These are phyloP conservation scores for Paradendryphiella salina DNA, from an alignment of 2,329 filamentous ascomycete species.

Conservation along the genomic window DNA sequence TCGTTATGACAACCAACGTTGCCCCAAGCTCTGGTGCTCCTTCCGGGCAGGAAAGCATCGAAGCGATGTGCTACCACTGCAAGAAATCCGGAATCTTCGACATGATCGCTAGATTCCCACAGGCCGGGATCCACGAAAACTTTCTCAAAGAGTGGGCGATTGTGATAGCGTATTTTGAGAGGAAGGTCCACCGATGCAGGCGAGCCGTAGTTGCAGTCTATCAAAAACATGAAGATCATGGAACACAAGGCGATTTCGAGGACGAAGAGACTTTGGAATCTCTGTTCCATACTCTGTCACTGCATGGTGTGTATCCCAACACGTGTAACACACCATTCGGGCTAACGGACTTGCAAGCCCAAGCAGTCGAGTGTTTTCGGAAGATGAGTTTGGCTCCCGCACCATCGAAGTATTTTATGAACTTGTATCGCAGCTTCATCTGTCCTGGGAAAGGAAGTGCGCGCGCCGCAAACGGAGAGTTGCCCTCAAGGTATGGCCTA, in stretches of 20 bases:
- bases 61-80: background rate
- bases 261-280: background rate
- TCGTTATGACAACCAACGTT: background rate
- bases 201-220: background rate
- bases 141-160: background rate
- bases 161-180: background rate
- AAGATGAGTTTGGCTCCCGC: background rate
- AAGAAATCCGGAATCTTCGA: too few species aligned
- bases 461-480: conserved; percentile 8
- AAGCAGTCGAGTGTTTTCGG: background rate
- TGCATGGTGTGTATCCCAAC: too few species aligned
- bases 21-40: background rate
- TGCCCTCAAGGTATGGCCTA: background rate
- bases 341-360: background rate
- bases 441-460: background rate
- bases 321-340: too few species aligned
- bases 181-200: background rate
- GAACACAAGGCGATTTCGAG: background rate
- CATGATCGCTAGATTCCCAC: background rate
- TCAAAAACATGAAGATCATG: background rate
- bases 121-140: background rate
- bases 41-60: background rate
- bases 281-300: too few species aligned
- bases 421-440: background rate
- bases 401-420: background rate